Base-by-base conservation (phyloP, 2,329 filamentous ascomycete species). In the Bisporella sp. region DNA sequence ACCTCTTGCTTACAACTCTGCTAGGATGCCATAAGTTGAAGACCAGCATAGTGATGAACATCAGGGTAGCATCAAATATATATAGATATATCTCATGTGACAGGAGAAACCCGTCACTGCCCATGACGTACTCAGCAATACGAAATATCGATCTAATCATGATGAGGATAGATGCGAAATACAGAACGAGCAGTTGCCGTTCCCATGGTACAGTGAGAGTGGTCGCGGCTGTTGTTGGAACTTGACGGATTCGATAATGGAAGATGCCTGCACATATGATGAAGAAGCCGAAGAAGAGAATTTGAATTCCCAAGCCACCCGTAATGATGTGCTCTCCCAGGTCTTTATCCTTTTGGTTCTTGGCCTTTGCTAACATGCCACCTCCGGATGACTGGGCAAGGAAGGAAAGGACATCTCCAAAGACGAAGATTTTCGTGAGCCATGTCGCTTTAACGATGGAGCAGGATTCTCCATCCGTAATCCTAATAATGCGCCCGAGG, bases 241-340 rank as follows among this genome's bases (percentile, higher is more conserved):
- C 7, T 13, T 13, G 41, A 8, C 29, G 30, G 11, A 63, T 49
- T 2, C 55, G 49, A 6, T 11, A 6, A 29, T 62, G 50, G 32
- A 62, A 63, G 30, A 57, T 31, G 1, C 9, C 39, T 8, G 53
- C 33, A 7, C 53, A 49, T 21, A 59, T 32, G 21, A 78, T 62
- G 56, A 79, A 79, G 49, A 77, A 65, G n/a, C 66, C 66, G 54
- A 79, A 79, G 55, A 76, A 72, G 6, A 74, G 11, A 4, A 80
- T 66, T 54, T 80, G 76, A 4, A 78, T 56, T 6, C 71, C 60
- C 3, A 80, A 64, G 8, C 76, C 76, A 5, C 58, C 68, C 21
- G 76, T 63, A 11, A 78, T 70, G 42, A 78, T 63, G 4, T 67
- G 64, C 45, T 71, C 61, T 8, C 71, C 72, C 1, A 55, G 52